These are phyloP conservation scores for Schizochytrium sp. DNA, from an alignment of 108 stramenopile species.

Conservation along the genomic window DNA sequence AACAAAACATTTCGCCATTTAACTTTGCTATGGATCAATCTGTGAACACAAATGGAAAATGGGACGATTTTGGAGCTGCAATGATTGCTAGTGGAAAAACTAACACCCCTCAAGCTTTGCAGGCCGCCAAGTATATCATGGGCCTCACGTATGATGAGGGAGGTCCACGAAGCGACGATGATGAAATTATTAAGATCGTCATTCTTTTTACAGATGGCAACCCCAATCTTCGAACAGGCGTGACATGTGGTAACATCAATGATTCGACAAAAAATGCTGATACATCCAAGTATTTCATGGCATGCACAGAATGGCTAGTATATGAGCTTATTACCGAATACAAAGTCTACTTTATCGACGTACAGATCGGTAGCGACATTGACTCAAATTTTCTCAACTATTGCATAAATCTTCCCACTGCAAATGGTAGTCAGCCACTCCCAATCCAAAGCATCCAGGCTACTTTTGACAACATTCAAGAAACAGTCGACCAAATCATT, in stretches of 20 bases:
- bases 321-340: not conserved
- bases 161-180: not conserved
- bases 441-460: too few relatives aligned
- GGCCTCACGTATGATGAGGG: not conserved
- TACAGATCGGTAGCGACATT: not conserved
- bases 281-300: not conserved
- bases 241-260: not conserved
- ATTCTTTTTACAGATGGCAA: constrained; percentile 31
- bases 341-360: not conserved
- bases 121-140: not conserved
- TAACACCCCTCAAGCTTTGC: not conserved
- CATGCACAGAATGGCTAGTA: constrained; percentile 6
- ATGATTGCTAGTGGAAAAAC: not conserved
- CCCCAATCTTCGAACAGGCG: not conserved
- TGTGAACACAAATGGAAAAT: not conserved
- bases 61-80: not conserved
- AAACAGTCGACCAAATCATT: too few relatives aligned
- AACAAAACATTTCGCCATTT: not conserved
- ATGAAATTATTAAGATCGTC: not conserved
- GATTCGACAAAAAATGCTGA: not conserved
- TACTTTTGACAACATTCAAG: too few relatives aligned
- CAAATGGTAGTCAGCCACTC: too few relatives aligned
- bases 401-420: not conserved
- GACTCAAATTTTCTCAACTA: constrained; percentile 39
- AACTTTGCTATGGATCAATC: not conserved